Evolutionary conservation across 805 yeast species (phyloP).

Genomic region (Saccharomycopsis fodiens): DNA sequence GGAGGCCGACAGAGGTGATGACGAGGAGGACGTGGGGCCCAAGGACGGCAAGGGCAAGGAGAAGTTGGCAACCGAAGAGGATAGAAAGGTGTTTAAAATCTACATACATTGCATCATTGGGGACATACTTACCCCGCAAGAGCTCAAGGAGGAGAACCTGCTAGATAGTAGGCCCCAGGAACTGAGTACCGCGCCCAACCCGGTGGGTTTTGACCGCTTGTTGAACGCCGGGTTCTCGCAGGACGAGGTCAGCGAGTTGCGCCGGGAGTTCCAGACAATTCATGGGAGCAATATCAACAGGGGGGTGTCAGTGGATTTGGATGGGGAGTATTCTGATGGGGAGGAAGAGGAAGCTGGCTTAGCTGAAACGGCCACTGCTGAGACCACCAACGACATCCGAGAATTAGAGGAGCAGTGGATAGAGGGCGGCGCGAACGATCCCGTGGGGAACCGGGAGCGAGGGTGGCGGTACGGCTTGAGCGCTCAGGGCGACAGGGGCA

Average conservation of each 20-base stretch:
- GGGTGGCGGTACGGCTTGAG: conserved; percentile 26
- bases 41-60: conserved; percentile 15
- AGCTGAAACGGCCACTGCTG: conserved; percentile 27
- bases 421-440: conserved; percentile 58
- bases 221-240: conserved; percentile 77
- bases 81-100: conserved; percentile 25
- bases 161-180: conserved; percentile 41
- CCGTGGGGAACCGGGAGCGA: conserved; percentile 33
- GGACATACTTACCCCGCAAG: conserved; percentile 42
- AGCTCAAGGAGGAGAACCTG: conserved; percentile 45
- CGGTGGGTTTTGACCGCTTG: conserved; percentile 78
- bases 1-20: conserved; percentile 16
- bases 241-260: conserved; percentile 62
- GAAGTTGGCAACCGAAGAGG: conserved; percentile 15
- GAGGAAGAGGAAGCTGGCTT: not conserved
- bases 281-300: conserved; percentile 38
- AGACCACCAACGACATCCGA: conserved; percentile 41
- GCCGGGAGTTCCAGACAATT: conserved; percentile 66
- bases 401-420: conserved; percentile 85
- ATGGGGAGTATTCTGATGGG: conserved; percentile 18
- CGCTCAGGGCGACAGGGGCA: conserved; percentile 29
- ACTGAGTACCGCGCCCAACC: conserved; percentile 51
- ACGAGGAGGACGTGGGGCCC: conserved; percentile 13
- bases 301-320: conserved; percentile 10
- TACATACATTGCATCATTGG: conserved; percentile 67